Evolutionary conservation across 345 rosid genomes (phyloP).

Genomic region (Eucalyptus victrix): DNA sequence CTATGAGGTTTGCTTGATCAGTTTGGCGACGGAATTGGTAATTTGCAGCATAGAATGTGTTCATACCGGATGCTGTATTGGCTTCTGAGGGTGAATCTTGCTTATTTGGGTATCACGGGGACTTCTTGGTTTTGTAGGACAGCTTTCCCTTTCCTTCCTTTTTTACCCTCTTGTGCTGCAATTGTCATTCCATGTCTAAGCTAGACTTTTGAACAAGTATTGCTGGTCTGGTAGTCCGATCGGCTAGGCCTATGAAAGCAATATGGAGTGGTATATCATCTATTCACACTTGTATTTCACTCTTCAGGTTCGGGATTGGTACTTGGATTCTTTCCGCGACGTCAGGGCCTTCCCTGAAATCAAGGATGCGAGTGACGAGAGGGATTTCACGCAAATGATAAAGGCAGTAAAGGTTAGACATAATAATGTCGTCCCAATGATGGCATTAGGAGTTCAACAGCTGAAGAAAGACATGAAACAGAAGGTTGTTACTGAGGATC

Average conservation of each 20-base stretch:
- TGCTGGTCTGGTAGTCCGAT: not conserved
- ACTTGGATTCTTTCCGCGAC: constrained; percentile 92
- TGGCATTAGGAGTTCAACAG: constrained; percentile 97
- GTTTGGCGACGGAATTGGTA: not conserved
- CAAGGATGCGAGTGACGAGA: constrained; percentile 56
- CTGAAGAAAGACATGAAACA: constrained; percentile 61
- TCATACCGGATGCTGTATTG: not conserved
- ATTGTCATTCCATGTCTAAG: not conserved
- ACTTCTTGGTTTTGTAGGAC: not conserved
- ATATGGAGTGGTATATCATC: not conserved
- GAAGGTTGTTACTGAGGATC: constrained; percentile 40
- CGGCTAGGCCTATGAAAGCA: not conserved
- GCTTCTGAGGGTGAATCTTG: not conserved
- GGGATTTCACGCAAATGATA: constrained; percentile 82
- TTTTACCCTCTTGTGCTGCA: not conserved
- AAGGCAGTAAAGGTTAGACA: constrained; percentile 96
- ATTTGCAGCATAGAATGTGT: not conserved
- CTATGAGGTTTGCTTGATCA: not conserved
- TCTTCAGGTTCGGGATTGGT: constrained; percentile 96
- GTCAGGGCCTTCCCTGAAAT: constrained; percentile 79
- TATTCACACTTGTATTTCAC: not conserved
- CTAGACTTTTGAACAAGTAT: not conserved
- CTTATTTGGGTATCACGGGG: not conserved
- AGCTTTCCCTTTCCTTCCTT: not conserved
- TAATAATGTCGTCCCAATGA: constrained; percentile 92